Base-by-base conservation (phyloP, 2,329 filamentous ascomycete species). In the Diaporthe citriasiana region DNA sequence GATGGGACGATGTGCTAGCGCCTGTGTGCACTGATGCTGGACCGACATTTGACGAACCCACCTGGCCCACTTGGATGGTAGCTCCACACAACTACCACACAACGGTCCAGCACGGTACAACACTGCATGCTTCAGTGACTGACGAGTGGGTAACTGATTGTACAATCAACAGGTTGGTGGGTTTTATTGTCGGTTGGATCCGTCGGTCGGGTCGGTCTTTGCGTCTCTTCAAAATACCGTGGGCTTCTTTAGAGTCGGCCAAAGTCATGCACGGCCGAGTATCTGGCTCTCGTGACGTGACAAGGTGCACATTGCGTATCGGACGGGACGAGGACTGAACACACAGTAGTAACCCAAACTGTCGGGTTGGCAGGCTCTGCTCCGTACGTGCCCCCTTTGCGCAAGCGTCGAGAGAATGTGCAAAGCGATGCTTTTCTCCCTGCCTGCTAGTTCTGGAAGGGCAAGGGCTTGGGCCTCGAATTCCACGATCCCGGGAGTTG, bases 41-140 rank as follows among this genome's bases (percentile, higher is more conserved):
- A 10, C 40, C 63, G 27, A 51, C 33, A 53, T 53, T 68, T 68
- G 47, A 30, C 33, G 63, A 68, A 53, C 63, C 63, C 63, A 68
- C 63, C 53, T 68, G 63, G 63, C 63, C 63, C 63, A 68, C 63
- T 68, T 68, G 63, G 63, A 68, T 68, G 63, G 63, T 68, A 68
- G 63, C 63, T 53, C 63, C 47, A 68, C 33, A 15, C 3, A 25
- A n/a, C 47, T 27, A 51, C 47, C 47, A 51, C n/a, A 15, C 47
- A 51, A 56, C 53, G 27, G 53, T 22, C 17, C 17, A 35, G 17
- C 30, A 35, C 53, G 30, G 56, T 25, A 59, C 56, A 38, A 30
- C 56, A 40, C 35, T n/a, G 33, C 22, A 10, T 35, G 57, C n/a
- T 40, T 60, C n/a, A 27, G 38, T 42, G n/a, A 60, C 25, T 25